A percentile compares a stretch with the other conserved stretches of the same genome.
These are phyloP conservation scores for Monosporozyma servazzii DNA, from an alignment of 805 yeast genomes.

Conservation along the genomic window DNA sequence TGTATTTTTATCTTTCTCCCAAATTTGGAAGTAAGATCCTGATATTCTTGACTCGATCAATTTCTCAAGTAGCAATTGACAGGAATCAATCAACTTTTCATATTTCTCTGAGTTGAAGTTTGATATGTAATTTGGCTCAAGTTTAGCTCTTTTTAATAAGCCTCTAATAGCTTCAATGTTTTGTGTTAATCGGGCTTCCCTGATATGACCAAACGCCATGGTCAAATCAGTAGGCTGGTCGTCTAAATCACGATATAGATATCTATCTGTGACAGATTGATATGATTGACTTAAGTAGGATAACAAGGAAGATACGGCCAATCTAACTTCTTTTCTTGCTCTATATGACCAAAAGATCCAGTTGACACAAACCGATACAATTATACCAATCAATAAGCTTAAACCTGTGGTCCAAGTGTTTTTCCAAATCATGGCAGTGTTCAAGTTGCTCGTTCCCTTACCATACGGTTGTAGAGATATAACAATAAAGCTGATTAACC, in stretches of 20 bases:
- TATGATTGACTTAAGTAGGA: conserved; percentile 38
- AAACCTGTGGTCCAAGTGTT: conserved; percentile 35
- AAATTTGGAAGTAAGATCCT: conserved; percentile 39
- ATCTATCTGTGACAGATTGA: conserved; percentile 40
- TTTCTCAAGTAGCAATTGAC: conserved; percentile 35
- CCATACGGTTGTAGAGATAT: conserved; percentile 29
- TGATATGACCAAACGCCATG: conserved; percentile 35
- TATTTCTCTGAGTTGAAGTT: conserved; percentile 31
- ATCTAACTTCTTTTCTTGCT: conserved; percentile 35
- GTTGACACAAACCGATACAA: conserved; percentile 31
- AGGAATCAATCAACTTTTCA: conserved; percentile 28
- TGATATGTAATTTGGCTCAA: conserved; percentile 32
- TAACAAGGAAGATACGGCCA: conserved; percentile 33
- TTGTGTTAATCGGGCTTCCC: conserved; percentile 42
- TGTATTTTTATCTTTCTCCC: conserved; percentile 35
- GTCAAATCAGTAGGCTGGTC: conserved; percentile 41
- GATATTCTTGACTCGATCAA: conserved; percentile 42
- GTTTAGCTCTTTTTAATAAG: conserved; percentile 29
- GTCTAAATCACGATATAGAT: conserved; percentile 38
- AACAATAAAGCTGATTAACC: conserved; percentile 34
- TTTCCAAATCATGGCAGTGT: conserved; percentile 28
- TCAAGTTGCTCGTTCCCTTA: conserved; percentile 9
- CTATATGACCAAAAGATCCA: conserved; percentile 43
- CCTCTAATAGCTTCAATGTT: conserved; percentile 33
- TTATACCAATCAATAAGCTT: conserved; percentile 33